Base-by-base conservation (phyloP, 331 rosid species). In the Pyrus hybrid region DNA sequence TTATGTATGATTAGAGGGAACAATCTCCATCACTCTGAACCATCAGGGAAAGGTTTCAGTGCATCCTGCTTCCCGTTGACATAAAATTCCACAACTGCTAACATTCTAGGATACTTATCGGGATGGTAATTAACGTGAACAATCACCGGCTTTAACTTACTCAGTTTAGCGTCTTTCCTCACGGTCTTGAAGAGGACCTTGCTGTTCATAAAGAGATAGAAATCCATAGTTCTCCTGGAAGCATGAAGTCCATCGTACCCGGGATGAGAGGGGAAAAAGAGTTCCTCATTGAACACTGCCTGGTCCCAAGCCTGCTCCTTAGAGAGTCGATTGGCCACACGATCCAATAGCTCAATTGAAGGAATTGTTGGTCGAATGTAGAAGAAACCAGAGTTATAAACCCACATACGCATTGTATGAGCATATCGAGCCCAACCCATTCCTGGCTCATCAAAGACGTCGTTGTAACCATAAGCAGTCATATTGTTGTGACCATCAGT, bases 281-380 rank as follows among this genome's bases (percentile, higher is more conserved):
- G 89, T 79, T 94, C 98, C 82, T 91, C 97, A 3, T 94, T 94
- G 89, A 91, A 94, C 81, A 92, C 97, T 3, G 95, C 97, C 79
- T 94, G 99, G 78, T 93, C 96, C 97, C 99, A 90, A 23, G 93
- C 80, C 2, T 63, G 58, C 79, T 90, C 91, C 67, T 61, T 77
- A 1, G 95, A 86, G 54, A 91, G 96, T 25, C 99, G 80, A 37
- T 75, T 62, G 7, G 96, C 96, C 56, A 91, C 97, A 2, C 96
- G 93, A 81, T 94, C 99, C 84, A 91, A 80, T 63, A 94, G 93
- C 83, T 91, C 97, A 45, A 93, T 90, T 6, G 98, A 84, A 70
- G 97, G 93, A 79, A 88, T 81, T 33, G 97, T 91, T 5, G 97
- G 94, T 84, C 97, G 82, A 26, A 87, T 84, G 63, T 77, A 87